phyloP scores from a whole-genome alignment of 306 rosid species.

The Sesbania bispinosa region DNA sequence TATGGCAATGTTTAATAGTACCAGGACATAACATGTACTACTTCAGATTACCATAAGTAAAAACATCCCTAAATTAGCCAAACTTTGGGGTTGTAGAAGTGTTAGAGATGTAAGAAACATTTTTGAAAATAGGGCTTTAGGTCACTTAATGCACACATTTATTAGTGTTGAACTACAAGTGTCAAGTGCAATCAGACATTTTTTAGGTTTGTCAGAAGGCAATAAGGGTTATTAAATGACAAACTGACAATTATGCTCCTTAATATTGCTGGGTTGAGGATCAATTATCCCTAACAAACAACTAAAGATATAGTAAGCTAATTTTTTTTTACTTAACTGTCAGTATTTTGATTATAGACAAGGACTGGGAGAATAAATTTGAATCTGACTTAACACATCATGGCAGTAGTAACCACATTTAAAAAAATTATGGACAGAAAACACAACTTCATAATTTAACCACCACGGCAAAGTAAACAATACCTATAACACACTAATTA shows the following conservation, averaged over 20 bases:
- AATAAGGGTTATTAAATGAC: neutral
- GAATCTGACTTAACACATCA: neutral
- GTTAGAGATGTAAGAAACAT: neutral
- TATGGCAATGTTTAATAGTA: neutral
- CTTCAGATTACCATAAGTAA: conserved; percentile 5
- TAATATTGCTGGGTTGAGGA: neutral
- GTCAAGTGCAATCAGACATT: neutral
- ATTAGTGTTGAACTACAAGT: neutral
- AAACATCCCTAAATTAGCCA: neutral
- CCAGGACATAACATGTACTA: neutral
- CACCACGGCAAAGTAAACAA: neutral
- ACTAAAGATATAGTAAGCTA: too few species aligned
- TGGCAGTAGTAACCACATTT: neutral
- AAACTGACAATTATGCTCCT: neutral
- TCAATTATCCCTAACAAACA: neutral
- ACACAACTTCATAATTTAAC: neutral
- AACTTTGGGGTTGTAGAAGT: neutral
- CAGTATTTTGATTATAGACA: neutral
- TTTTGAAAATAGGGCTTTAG: neutral
- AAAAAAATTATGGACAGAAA: neutral
- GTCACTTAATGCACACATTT: neutral
- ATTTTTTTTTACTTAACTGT: neutral
- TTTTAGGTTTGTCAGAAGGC: too few species aligned
- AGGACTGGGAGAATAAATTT: neutral
- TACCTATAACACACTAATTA: neutral